Percentiles rank a stretch among this genome's conserved stretches.
Evolutionary conservation across 192 early-diverging fungal genomes (phyloP).

Genomic region (Entrophospora sp.): DNA sequence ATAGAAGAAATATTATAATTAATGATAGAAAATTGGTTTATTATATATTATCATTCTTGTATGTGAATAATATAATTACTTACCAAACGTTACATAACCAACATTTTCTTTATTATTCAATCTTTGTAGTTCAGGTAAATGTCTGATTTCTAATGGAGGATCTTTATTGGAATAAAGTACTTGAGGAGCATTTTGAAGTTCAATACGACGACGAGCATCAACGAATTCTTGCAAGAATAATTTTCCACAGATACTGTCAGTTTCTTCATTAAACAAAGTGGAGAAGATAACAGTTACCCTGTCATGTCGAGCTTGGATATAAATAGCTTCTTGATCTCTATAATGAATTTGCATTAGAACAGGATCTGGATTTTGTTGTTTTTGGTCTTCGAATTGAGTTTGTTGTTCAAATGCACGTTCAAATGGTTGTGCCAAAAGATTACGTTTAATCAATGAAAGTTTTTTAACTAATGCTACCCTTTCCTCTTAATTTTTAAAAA

Average conservation of each 20-base stretch:
- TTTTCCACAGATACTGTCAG: conserved; percentile 89
- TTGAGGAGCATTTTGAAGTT: conserved; percentile 92
- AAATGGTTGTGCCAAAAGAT: conserved; percentile 90
- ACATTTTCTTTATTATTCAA: conserved; percentile 72
- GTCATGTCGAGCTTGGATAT: conserved; percentile 82
- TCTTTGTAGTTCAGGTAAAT: conserved; percentile 49
- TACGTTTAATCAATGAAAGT: conserved; percentile 85
- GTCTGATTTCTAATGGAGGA: conserved; percentile 88
- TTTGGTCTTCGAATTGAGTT: conserved; percentile 59
- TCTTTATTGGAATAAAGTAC: conserved; percentile 88
- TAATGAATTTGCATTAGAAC: conserved; percentile 89
- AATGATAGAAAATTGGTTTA: too few relatives aligned
- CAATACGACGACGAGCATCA: conserved; percentile 86
- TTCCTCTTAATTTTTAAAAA: conserved; percentile 21
- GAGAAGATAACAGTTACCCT: conserved; percentile 97
- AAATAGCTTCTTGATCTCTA: conserved; percentile 89
- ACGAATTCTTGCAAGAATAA: conserved; percentile 99
- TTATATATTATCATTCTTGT: too few relatives aligned
- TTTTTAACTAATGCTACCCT: conserved; percentile 68
- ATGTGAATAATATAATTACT: too few relatives aligned
- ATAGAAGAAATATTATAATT: too few relatives aligned
- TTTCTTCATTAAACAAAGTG: conserved; percentile 95
- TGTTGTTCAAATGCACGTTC: conserved; percentile 82
- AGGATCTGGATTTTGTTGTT: conserved; percentile 57
- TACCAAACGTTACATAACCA: conserved; percentile 95